Base-by-base conservation (phyloP, 306 rosid species). In the Luffa acutangula region DNA sequence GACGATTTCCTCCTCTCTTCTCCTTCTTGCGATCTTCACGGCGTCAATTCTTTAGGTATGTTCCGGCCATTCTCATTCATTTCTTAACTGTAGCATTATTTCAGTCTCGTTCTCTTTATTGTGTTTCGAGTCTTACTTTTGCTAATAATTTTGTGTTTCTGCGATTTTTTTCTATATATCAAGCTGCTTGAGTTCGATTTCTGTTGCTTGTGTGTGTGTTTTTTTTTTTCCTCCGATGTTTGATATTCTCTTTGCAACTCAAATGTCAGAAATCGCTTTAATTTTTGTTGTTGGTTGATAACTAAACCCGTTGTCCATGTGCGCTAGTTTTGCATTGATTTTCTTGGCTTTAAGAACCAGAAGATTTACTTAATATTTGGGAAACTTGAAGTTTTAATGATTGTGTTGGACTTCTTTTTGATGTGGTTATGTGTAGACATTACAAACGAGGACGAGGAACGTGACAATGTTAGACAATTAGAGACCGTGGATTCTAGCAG, bases 1-100 rank as follows among this genome's bases (percentile, higher is more conserved):
- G 98, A 95, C 54, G 98, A 95, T 85, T 95, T 97, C 4, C 98
- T 95, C 56, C 76, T 93, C 84, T 82, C 77, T 48, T 85, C 90
- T 45, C 34, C 79, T 41, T 56, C 90, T 1, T 70, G 74, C 36
- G 82, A 82, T 54, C 48, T 80, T 48, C 78, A 64, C 56, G 52
- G 64, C 74, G 69, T 31, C 58, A 72, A 73, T 31, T 72, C 58
- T 69, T 83, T 91, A 78, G 97, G 91, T 91, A 5, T 45, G 64
- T 79, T 63, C 39, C 64, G 21, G 13, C 34, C 34, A 8, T 45
- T 31, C 21, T 21, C 41, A 4, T 62, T 25, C 31, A 0, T 25
- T 25, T 25, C 31, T 25, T 25, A 25, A 25, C 31, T 1, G 31
- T 25, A 25, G 31, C 31, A 25, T 25, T 25, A 25, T 25, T 7